phyloP scores from a whole-genome alignment of 352 stramenopile genomes.

The Phytophthora sojae region DNA sequence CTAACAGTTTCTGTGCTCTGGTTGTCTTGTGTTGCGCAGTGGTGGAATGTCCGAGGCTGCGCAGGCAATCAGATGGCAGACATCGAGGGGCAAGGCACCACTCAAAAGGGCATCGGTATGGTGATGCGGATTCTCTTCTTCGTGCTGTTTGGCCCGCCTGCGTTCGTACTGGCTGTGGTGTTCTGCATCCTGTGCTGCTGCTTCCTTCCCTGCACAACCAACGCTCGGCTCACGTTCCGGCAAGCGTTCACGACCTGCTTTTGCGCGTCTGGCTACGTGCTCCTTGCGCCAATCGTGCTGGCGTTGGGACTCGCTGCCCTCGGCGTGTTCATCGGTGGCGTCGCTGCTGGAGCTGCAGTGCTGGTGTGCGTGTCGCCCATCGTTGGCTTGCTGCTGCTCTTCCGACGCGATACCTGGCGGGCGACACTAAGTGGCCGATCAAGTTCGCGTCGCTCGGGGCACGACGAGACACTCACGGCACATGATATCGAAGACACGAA shows the following conservation, averaged over 20 bases:
- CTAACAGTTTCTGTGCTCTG: constrained; percentile 3
- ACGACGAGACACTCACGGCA: constrained; percentile 25
- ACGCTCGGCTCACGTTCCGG: constrained; percentile 50
- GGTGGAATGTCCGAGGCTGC: constrained; percentile 82
- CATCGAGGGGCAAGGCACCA: constrained; percentile 49
- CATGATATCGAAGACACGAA: constrained; percentile 40
- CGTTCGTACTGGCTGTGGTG: constrained; percentile 62
- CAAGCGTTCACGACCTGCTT: constrained; percentile 75
- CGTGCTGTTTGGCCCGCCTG: constrained; percentile 69
- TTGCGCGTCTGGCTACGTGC: constrained; percentile 61
- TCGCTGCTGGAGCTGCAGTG: constrained; percentile 35
- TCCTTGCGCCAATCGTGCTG: constrained; percentile 57
- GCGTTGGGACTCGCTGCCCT: constrained; percentile 38
- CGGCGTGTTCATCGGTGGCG: constrained; percentile 35
- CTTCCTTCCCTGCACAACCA: constrained; percentile 66
- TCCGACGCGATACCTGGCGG: constrained; percentile 20
- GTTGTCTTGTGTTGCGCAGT: constrained; percentile 38
- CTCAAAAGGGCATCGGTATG: constrained; percentile 44
- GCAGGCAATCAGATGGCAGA: constrained; percentile 80
- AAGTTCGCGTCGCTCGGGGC: constrained; percentile 18
- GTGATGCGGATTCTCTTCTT: constrained; percentile 65
- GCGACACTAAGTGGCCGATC: constrained; percentile 13
- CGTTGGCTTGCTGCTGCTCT: constrained; percentile 35
- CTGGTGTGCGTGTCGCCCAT: constrained; percentile 40
- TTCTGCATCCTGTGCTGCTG: constrained; percentile 71